These are phyloP conservation scores for Erythrophleum ivorense DNA, from an alignment of 331 rosid genomes.

Conservation along the genomic window DNA sequence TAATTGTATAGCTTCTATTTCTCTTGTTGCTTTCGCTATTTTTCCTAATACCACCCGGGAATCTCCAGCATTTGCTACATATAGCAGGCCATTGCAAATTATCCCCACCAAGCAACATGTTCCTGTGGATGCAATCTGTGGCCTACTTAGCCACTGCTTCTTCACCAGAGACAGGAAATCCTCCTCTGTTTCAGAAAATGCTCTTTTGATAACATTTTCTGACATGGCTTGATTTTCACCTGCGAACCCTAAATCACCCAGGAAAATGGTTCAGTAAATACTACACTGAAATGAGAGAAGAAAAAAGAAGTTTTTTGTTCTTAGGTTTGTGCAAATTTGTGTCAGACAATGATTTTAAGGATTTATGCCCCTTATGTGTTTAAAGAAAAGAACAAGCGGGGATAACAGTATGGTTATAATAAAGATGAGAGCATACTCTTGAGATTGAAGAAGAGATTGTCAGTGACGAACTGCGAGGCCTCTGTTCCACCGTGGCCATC, in stretches of 20 bases:
- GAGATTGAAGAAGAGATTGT: slow-evolving; percentile 75
- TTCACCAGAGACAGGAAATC: slow-evolving; percentile 72
- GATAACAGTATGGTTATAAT: background rate
- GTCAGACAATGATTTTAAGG: background rate
- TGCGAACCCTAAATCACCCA: slow-evolving; percentile 60
- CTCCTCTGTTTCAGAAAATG: slow-evolving; percentile 76
- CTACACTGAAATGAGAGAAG: slow-evolving; percentile 6
- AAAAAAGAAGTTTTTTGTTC: background rate
- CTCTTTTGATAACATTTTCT: slow-evolving; percentile 67
- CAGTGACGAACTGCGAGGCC: slow-evolving; percentile 74
- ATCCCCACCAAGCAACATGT: slow-evolving; percentile 89
- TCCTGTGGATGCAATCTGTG: slow-evolving; percentile 82
- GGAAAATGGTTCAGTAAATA: slow-evolving; percentile 3
- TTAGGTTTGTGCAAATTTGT: background rate
- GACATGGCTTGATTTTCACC: slow-evolving; percentile 64
- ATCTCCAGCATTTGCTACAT: slow-evolving; percentile 89
- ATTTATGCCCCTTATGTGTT: background rate
- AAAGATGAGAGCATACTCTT: slow-evolving; percentile 65
- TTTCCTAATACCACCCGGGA: slow-evolving; percentile 81
- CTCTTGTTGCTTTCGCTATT: slow-evolving; percentile 60
- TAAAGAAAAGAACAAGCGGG: background rate
- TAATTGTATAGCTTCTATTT: slow-evolving; percentile 71
- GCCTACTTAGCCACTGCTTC: slow-evolving; percentile 70
- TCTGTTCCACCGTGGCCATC: slow-evolving; percentile 95
- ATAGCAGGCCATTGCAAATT: slow-evolving; percentile 65